Conservation (phyloP, 768 basidiomycete species). For the Russula brevipes region DNA sequence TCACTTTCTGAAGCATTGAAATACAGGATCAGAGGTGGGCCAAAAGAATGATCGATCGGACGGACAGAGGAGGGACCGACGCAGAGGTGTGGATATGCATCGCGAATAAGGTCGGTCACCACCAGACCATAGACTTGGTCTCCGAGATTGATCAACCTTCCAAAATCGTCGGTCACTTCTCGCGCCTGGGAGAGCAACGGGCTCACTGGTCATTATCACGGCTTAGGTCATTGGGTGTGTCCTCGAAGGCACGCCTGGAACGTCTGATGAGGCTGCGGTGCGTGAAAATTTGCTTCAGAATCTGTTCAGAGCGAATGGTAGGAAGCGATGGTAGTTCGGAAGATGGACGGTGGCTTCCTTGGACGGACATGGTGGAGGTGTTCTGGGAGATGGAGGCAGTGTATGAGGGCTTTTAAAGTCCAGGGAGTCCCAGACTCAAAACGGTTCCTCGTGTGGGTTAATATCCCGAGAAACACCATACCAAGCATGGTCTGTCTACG, state of each 20-base stretch:
- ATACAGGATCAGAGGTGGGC: not conserved
- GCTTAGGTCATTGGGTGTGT: slow-evolving; percentile 3
- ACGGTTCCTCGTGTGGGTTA: not conserved
- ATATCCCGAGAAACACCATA: slow-evolving; percentile 8
- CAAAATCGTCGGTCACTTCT: not conserved
- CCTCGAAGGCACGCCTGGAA: slow-evolving; percentile 15
- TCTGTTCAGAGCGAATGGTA: not conserved
- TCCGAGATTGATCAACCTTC: slow-evolving; percentile 14
- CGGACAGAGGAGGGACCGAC: slow-evolving; percentile 20
- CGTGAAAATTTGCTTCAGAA: slow-evolving; percentile 13
- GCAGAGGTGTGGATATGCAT: slow-evolving; percentile 1
- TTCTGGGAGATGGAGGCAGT: slow-evolving; percentile 5
- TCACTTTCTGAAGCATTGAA: slow-evolving; percentile 11
- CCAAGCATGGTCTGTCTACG: slow-evolving; percentile 8
- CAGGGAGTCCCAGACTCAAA: slow-evolving; percentile 2
- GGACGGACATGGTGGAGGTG: slow-evolving; percentile 1
- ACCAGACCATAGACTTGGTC: slow-evolving; percentile 17
- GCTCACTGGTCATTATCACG: slow-evolving; percentile 17
- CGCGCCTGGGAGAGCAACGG: not conserved
- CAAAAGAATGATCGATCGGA: not conserved
- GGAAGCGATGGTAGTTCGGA: slow-evolving; percentile 11
- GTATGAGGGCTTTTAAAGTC: slow-evolving; percentile 1
- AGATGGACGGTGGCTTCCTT: not conserved
- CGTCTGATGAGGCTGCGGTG: slow-evolving; percentile 13
- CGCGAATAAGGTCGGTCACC: slow-evolving; percentile 15